Conservation (phyloP, 306 rosid genomes). For the Fragaria ananassa region DNA sequence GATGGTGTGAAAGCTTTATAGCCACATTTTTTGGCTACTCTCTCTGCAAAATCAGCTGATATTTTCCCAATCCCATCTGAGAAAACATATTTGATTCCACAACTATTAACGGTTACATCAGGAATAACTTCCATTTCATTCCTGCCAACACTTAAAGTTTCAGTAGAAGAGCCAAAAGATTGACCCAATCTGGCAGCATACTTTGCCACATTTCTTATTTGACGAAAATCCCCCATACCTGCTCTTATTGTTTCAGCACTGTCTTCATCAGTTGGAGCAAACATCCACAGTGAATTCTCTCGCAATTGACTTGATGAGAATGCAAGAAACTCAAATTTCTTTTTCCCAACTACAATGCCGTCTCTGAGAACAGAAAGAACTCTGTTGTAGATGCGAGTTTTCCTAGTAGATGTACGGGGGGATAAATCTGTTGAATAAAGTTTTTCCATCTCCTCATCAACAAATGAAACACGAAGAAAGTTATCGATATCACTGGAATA, state of each 20-base stretch:
- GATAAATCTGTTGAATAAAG: constrained; percentile 63
- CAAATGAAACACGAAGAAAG: constrained; percentile 84
- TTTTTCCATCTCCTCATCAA: constrained; percentile 73
- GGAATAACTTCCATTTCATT: constrained; percentile 55
- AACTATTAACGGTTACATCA: constrained; percentile 33
- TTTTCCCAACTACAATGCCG: constrained; percentile 65
- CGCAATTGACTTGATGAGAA: constrained; percentile 86
- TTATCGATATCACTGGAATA: constrained; percentile 41
- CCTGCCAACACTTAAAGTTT: constrained; percentile 48
- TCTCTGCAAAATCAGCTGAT: constrained; percentile 58
- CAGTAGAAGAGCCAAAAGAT: constrained; percentile 88
- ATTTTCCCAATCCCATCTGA: constrained; percentile 94
- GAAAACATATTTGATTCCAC: constrained; percentile 43
- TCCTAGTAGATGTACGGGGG: constrained; percentile 45
- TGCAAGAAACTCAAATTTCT: constrained; percentile 80
- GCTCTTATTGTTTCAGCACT: constrained; percentile 51
- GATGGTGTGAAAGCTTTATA: constrained; percentile 45
- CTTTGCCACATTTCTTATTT: constrained; percentile 78
- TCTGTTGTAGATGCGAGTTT: constrained; percentile 59
- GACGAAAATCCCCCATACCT: constrained; percentile 68
- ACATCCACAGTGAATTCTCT: constrained; percentile 86
- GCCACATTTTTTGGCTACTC: constrained; percentile 68
- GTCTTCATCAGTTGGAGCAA: constrained; percentile 47
- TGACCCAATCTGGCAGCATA: constrained; percentile 93
- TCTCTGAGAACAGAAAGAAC: constrained; percentile 55